Percentiles rank a stretch among this genome's conserved stretches.
Conservation (phyloP, 257 asterid species). For the Euphrasia confusa region DNA sequence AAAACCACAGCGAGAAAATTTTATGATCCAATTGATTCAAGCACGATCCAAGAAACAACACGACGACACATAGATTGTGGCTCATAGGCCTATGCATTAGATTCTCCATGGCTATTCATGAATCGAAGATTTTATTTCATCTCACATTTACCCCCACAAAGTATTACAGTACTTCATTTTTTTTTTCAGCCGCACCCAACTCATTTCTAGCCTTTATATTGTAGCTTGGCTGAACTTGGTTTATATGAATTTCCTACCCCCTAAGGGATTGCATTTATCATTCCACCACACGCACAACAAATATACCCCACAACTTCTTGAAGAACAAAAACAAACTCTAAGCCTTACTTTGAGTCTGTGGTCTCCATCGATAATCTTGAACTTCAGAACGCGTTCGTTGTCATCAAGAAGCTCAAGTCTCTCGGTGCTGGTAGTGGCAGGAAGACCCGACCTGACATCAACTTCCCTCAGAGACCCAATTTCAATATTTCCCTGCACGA, state of each 20-base stretch:
- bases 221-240: neutral
- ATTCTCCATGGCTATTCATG: too few relatives aligned
- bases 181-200: too few relatives aligned
- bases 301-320: neutral
- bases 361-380: slow-evolving; percentile 64
- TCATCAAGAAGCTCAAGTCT: slow-evolving; percentile 70
- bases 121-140: too few relatives aligned
- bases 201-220: too few relatives aligned
- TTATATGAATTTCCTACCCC: neutral
- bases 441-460: slow-evolving; percentile 66
- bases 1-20: neutral
- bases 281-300: neutral
- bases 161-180: neutral
- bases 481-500: slow-evolving; percentile 49
- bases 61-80: neutral
- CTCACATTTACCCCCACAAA: too few relatives aligned
- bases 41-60: neutral
- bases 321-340: neutral
- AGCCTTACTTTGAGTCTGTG: slow-evolving; percentile 60
- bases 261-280: neutral
- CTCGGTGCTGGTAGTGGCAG: slow-evolving; percentile 74
- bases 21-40: neutral
- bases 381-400: slow-evolving; percentile 51
- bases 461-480: slow-evolving; percentile 65
- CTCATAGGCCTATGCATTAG: neutral